A percentile compares a stretch with the other conserved stretches of the same genome.
Evolutionary conservation across 2,329 filamentous ascomycete genomes (phyloP).

Genomic region (Neurospora sp.): DNA sequence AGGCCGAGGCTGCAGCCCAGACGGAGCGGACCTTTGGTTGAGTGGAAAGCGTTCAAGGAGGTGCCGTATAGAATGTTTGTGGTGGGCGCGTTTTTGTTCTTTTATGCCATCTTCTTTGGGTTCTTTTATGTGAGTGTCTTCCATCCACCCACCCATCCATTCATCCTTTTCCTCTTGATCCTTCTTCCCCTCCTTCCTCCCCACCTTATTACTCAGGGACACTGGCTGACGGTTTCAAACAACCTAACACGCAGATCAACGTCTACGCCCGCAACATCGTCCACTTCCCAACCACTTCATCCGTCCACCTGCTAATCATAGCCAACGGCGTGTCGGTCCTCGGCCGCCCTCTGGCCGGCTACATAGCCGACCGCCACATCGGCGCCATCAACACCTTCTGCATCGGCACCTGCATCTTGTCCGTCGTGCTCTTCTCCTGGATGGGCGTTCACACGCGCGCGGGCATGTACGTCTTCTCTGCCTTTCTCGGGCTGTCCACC

Average conservation of each 20-base stretch:
- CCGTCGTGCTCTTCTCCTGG: constrained; percentile 45
- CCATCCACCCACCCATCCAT: not conserved
- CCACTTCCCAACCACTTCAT: constrained; percentile 36
- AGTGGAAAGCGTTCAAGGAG: constrained; percentile 41
- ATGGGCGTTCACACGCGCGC: constrained; percentile 31
- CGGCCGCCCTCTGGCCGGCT: constrained; percentile 44
- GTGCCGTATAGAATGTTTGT: constrained; percentile 31
- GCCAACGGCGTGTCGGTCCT: constrained; percentile 49
- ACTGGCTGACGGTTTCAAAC: not conserved
- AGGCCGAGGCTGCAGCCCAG: constrained; percentile 35
- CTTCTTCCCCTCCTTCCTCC: not conserved
- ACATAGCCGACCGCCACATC: constrained; percentile 41
- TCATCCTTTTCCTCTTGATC: not conserved
- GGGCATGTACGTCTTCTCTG: constrained; percentile 27
- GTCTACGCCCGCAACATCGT: constrained; percentile 35
- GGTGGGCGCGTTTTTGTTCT: constrained; percentile 30
- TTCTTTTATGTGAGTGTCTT: constrained; percentile 35
- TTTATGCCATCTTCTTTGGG: constrained; percentile 44
- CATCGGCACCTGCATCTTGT: constrained; percentile 36
- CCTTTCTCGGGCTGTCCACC: constrained; percentile 34
- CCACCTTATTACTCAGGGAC: not conserved
- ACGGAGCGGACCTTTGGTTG: constrained; percentile 36
- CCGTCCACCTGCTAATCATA: constrained; percentile 49
- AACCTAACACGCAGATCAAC: constrained; percentile 27
- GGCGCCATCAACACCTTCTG: constrained; percentile 49